These are phyloP conservation scores for Wickerhamomyces pijperi DNA, from an alignment of 805 yeast genomes.

Conservation along the genomic window DNA sequence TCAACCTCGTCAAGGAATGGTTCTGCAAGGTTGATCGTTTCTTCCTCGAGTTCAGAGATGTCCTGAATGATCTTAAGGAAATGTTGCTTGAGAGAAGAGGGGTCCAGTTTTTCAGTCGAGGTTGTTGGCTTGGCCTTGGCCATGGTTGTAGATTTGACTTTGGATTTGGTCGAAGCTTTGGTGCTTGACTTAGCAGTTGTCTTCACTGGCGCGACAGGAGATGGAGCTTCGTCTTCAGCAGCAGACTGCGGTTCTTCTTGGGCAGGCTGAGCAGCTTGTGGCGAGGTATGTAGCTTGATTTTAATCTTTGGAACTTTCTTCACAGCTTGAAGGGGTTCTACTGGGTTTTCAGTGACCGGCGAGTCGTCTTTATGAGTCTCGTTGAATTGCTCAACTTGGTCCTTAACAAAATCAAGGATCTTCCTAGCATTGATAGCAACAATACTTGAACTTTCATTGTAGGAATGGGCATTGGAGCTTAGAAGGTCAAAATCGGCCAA, in stretches of 20 bases:
- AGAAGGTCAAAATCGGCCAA: conserved; percentile 53
- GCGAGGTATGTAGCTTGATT: conserved; percentile 3
- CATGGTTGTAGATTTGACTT: conserved; percentile 1
- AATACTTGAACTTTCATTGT: conserved; percentile 55
- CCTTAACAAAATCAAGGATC: conserved; percentile 45
- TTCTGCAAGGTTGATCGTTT: conserved; percentile 35
- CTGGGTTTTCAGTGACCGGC: neutral
- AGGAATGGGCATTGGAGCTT: conserved; percentile 60
- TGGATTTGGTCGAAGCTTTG: neutral
- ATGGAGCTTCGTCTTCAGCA: neutral
- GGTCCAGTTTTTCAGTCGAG: too few relatives aligned
- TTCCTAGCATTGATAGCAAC: conserved; percentile 57
- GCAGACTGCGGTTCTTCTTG: neutral
- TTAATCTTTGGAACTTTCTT: conserved; percentile 12
- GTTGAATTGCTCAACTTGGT: conserved; percentile 19
- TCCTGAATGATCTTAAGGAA: conserved; percentile 8
- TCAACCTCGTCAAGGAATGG: conserved; percentile 73
- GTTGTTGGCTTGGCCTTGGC: too few relatives aligned
- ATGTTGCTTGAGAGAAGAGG: conserved; percentile 7
- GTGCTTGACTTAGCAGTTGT: neutral
- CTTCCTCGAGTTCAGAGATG: conserved; percentile 14
- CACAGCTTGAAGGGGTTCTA: conserved; percentile 10
- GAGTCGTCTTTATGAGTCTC: conserved; percentile 32
- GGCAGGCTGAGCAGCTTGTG: neutral
- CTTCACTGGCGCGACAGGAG: too few relatives aligned